Evolutionary conservation across 345 rosid genomes (phyloP).

Genomic region (Diplotaxis tenuifolia): DNA sequence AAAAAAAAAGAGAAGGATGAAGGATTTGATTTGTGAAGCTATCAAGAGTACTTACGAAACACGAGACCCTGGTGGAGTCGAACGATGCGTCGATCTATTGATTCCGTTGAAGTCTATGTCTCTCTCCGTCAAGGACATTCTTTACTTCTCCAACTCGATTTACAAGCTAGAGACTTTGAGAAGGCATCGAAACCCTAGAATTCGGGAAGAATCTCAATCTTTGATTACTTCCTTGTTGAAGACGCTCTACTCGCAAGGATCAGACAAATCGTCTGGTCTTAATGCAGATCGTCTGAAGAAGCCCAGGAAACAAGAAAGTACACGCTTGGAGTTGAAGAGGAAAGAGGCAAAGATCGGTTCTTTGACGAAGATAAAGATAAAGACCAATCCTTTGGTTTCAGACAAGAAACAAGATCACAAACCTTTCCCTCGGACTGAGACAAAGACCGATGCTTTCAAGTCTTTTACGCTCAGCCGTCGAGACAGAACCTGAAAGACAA

Average conservation of each 20-base stretch:
- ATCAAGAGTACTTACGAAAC: constrained; percentile 5
- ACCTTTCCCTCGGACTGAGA: neutral
- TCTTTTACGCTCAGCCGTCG: neutral
- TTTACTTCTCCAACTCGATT: neutral
- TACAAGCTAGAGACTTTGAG: constrained; percentile 5
- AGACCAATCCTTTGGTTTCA: neutral
- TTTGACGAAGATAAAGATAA: neutral
- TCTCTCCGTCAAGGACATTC: neutral
- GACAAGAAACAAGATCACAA: neutral
- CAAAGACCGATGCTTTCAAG: neutral
- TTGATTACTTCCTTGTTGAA: constrained; percentile 24
- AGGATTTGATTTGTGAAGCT: neutral
- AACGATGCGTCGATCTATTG: constrained; percentile 3
- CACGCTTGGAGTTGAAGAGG: neutral
- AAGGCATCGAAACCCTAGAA: constrained; percentile 10
- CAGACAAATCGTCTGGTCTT: neutral
- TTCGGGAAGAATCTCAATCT: constrained; percentile 7
- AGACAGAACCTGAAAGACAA: neutral
- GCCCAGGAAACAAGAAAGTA: neutral
- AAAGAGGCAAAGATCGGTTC: neutral
- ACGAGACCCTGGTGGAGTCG: neutral
- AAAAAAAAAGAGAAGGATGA: neutral
- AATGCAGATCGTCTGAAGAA: neutral
- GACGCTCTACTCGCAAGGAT: neutral
- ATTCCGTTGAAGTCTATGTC: neutral